phyloP scores from a whole-genome alignment of 129 eudicot genomes.

The Lactuca sativa region DNA sequence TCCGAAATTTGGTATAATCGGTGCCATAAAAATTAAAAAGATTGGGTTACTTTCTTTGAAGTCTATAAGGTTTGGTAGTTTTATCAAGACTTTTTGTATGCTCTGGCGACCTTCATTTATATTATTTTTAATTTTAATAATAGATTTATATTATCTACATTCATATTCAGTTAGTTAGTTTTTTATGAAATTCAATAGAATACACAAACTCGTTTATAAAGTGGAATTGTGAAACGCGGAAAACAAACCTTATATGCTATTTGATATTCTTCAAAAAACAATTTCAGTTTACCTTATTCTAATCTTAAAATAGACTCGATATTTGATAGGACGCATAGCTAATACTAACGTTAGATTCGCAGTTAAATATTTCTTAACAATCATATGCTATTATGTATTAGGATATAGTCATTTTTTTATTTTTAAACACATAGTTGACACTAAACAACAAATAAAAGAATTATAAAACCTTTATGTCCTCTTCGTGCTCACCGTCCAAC shows the following conservation, averaged over 20 bases:
- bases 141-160: background rate
- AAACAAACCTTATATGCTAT: background rate
- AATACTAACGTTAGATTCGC: background rate
- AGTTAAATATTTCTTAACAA: background rate
- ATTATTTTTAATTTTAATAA: too few species aligned
- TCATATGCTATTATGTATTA: too few species aligned
- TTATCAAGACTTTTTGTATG: background rate
- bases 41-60: background rate
- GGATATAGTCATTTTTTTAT: background rate
- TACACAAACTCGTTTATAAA: background rate
- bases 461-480: background rate
- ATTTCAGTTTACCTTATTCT: background rate
- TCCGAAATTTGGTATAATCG: background rate
- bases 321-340: too few species aligned
- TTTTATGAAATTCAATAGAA: too few species aligned
- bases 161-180: background rate
- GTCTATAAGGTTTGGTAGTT: background rate
- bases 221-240: background rate
- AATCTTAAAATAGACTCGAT: background rate
- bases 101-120: background rate
- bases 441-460: background rate
- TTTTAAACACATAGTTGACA: slow-evolving; percentile 1
- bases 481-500: background rate
- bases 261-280: background rate
- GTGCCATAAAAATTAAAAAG: background rate